These are phyloP conservation scores for barrel medic (Medicago truncatula) DNA, from an alignment of 306 rosid genomes.

Conservation along the genomic window MtrunA17r5.0-ANR NC_053043.1:35671001-35671500, in stretches of 20 bases:
- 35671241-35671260: conserved; percentile 48
- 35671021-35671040: not conserved
- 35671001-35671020: not conserved
- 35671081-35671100: conserved; percentile 92
- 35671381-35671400: conserved; percentile 79
- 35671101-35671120: conserved; percentile 81
- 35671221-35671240: conserved; percentile 94
- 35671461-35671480: conserved; percentile 91
- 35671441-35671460: conserved; percentile 79
- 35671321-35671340: conserved; percentile 91
- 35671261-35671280: conserved; percentile 42
- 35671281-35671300: conserved; percentile 81
- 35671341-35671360: conserved; percentile 99
- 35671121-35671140: conserved; percentile 89
- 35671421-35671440: conserved; percentile 67
- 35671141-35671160: conserved; percentile 99
- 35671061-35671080: conserved; percentile 95
- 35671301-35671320: conserved; percentile 93
- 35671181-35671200: conserved; percentile 87
- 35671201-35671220: conserved; percentile 99
- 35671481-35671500: conserved; percentile 63
- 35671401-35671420: conserved; percentile 78
- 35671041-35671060: conserved; percentile 80
- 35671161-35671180: conserved; percentile 98
- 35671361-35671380: conserved; percentile 76